Evolutionary conservation across 2,329 filamentous ascomycete genomes (phyloP), one percentile per base, ranked within the genome.

Genomic region (Xenoacremonium recifei): DNA sequence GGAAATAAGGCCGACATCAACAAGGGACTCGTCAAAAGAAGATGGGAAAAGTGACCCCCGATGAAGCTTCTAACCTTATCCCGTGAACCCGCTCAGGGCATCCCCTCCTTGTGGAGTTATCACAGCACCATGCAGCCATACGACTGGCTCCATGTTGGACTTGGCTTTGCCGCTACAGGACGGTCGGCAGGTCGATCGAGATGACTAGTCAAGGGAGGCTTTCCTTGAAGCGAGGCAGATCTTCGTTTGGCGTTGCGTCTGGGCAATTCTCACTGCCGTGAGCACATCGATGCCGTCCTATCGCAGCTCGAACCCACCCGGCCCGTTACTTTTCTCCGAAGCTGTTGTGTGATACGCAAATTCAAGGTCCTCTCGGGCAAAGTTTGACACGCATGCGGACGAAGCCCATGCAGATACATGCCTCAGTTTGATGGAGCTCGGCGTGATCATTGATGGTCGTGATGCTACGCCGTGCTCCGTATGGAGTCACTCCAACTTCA

Each of bases 101-200:
- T 13, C 23, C 13, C 9, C 23, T 5, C 10, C 16, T 34, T 15
- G 32, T 19, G 5, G 7, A 19, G 32, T 10, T 12, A 6, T 18
- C 32, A 34, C 32, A n/a, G 32, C 32, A 19, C 5, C 15, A 32
- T 34, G 15, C 23, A 40, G 44, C 37, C 36, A 31, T 32, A 37
- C 40, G 40, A 20, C 38, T 45, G 30, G 42, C 29, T 39, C 37
- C 49, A 40, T 43, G 42, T 25, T 13, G 43, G 46, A 46, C 51
- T 58, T 58, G 50, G 52, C 50, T 56, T 51, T 39, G 44, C 48
- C 51, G 48, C 54, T 55, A 55, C 44, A 46, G 39, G 41, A 41
- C 39, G 47, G 44, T 56, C 53, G 52, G 48, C 51, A 37, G 37
- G 50, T 44, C 50, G 54, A 57, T 57, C 54, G 47, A 48, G 45